Conservation (phyloP, 1,139 yeast species). For the Suhomyces ambrosiae region DNA sequence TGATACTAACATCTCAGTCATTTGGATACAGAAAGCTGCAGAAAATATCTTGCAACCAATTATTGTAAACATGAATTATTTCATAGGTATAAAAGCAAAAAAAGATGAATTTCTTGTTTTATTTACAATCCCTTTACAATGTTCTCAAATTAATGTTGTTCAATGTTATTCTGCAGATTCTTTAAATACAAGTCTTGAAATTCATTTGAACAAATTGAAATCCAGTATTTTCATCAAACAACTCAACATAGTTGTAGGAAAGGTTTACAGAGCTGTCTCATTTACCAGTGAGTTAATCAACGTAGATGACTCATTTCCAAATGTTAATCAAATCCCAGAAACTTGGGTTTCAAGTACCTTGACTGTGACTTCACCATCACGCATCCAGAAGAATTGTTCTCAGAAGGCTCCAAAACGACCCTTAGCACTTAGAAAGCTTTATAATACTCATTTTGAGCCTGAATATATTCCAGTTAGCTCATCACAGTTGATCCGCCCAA, state of each 20-base stretch:
- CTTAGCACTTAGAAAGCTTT: no score
- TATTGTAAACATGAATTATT: neutral
- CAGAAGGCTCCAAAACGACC: no score
- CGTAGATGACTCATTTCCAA: neutral
- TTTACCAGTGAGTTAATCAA: neutral
- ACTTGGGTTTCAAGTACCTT: neutral
- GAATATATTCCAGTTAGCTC: no score
- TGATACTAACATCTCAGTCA: neutral
- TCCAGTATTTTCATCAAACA: neutral
- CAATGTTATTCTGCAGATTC: no score
- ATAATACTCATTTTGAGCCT: no score
- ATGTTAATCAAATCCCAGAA: neutral
- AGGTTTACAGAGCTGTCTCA: neutral
- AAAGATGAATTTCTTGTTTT: neutral
- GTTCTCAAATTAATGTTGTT: no score
- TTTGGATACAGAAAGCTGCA: neutral
- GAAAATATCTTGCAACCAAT: neutral
- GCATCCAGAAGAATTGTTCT: no score
- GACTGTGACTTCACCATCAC: neutral
- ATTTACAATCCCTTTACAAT: no score
- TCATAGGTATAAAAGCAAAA: neutral
- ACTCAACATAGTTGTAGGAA: neutral
- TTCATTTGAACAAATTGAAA: neutral
- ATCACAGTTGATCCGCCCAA: no score
- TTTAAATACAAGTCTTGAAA: neutral